Evolutionary conservation across 208 protist species (phyloP), one percentile per base, ranked within the genome.

Genomic region (Leishmania aethiopica): DNA sequence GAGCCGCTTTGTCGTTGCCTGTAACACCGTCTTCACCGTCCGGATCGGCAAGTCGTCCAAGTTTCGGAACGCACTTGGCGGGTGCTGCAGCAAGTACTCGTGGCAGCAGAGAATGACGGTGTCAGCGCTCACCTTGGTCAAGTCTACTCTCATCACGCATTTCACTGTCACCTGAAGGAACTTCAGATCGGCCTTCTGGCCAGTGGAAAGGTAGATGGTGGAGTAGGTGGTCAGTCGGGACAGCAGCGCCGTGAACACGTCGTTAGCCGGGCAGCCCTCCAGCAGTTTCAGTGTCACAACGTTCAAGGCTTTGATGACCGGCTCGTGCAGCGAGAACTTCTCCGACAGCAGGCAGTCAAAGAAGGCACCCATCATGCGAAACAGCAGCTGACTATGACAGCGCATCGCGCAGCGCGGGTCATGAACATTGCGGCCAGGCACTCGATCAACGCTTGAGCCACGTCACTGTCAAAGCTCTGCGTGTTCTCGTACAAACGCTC

Each of bases 81-180:
- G 96, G 84, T 98, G 92, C 81, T 95, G 91, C 62, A 97, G 79
- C 32, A 98, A 88, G 78, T 96, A 98, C 75, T 95, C 92, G 78
- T 98, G 92, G 69, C 93, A 94, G 85, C 94, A 95, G 13, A 97
- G 71, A 40, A 97, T 88, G 3, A 96, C 81, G 79, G 95, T 96
- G 45, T 97, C 92, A 7, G 86, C 66, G 32, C 89, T 89, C 42
- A 98, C 89, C 64, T 86, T 78, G 28, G 90, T 71, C 40, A 95
- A 81, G 53, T 91, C 83, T 5, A 96, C 60, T 62, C 91, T 84
- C 92, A 97, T 95, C n/a, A 96, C 74, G 71, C 95, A 98, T 88
- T 96, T 96, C 35, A 96, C 95, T 32, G 92, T 96, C 25, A 98
- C 92, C 78, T 98, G 92, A 62, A 98, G 93, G 80, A 95, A 98